Percentiles rank a stretch among this genome's conserved stretches.
These are phyloP conservation scores for Xylariales sp. DNA, from an alignment of 2,329 filamentous ascomycete species.

Conservation along the genomic window DNA sequence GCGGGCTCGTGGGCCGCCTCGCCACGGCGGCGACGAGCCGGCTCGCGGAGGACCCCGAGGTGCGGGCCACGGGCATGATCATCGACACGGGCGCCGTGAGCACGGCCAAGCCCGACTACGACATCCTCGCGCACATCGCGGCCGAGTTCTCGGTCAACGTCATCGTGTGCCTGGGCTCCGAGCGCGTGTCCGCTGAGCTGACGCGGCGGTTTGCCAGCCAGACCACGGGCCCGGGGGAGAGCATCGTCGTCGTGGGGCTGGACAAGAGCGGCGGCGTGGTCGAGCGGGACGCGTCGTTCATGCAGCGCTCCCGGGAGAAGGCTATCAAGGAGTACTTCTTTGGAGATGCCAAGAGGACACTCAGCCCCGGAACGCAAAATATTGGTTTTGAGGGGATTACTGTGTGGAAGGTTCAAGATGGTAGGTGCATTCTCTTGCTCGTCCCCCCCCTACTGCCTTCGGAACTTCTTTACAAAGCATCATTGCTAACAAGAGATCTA, in stretches of 20 bases:
- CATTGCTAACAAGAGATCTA: no score
- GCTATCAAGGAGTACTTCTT: slow-evolving; percentile 94
- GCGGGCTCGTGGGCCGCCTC: slow-evolving; percentile 68
- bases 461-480: no score
- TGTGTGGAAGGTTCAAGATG: slow-evolving; percentile 65
- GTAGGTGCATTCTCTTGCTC: slow-evolving; percentile 36
- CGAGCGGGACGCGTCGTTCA: slow-evolving; percentile 67
- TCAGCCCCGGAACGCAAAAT: slow-evolving; percentile 84
- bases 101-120: slow-evolving; percentile 63
- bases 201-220: slow-evolving; percentile 59
- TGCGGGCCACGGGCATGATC: slow-evolving; percentile 72
- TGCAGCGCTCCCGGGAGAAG: slow-evolving; percentile 69
- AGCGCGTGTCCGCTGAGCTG: slow-evolving; percentile 71
- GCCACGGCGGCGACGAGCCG: slow-evolving; percentile 75
- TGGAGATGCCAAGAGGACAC: slow-evolving; percentile 67
- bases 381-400: slow-evolving; percentile 71
- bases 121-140: slow-evolving; percentile 73
- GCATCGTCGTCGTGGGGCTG: slow-evolving; percentile 71
- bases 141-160: slow-evolving; percentile 65
- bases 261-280: slow-evolving; percentile 84
- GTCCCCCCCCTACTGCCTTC: background rate
- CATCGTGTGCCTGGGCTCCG: slow-evolving; percentile 77
- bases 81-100: slow-evolving; percentile 77
- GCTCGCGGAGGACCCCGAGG: slow-evolving; percentile 68
- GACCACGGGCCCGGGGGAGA: slow-evolving; percentile 56